Percentiles rank a stretch among this genome's conserved stretches.
Evolutionary conservation across 805 yeast genomes (phyloP).

Genomic region (Ogataea thermomethanolica): DNA sequence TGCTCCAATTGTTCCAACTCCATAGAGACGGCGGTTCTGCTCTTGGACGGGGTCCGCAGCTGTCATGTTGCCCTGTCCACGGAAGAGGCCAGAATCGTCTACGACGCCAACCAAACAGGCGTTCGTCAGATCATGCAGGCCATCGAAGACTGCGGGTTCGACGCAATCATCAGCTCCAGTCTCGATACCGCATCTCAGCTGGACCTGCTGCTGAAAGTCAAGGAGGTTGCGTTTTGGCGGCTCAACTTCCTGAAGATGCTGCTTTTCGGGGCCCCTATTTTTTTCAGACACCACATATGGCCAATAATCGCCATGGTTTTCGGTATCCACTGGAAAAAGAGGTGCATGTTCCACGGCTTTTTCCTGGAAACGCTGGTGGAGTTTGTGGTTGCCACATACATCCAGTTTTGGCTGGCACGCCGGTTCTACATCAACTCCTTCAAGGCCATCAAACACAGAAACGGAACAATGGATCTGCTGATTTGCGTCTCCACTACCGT

Average conservation of each 20-base stretch:
- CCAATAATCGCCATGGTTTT: conserved; percentile 36
- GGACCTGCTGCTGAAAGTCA: conserved; percentile 58
- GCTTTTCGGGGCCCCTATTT: conserved; percentile 59
- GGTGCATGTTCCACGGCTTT: conserved; percentile 47
- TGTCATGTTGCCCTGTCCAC: conserved; percentile 51
- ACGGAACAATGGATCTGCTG: conserved; percentile 89
- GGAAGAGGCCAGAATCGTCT: conserved; percentile 52
- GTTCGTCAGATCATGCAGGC: conserved; percentile 57
- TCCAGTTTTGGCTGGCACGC: conserved; percentile 65
- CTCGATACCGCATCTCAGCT: conserved; percentile 68
- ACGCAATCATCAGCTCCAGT: conserved; percentile 44
- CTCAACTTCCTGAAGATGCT: conserved; percentile 49
- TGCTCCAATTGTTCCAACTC: conserved; percentile 51
- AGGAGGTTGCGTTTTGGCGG: conserved; percentile 74
- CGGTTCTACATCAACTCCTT: conserved; percentile 63
- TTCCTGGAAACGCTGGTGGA: conserved; percentile 62
- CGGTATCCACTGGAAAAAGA: conserved; percentile 10
- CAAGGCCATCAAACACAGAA: conserved; percentile 62
- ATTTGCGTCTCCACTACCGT: conserved; percentile 79
- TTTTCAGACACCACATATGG: conserved; percentile 45
- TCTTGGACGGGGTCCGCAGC: conserved; percentile 44
- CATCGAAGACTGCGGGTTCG: conserved; percentile 51
- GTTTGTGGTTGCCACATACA: conserved; percentile 51
- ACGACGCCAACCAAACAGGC: conserved; percentile 52
- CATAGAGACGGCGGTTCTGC: conserved; percentile 45